A percentile compares a stretch with the other conserved stretches of the same genome.
Evolutionary conservation across 192 early-diverging fungal genomes (phyloP).

Genomic region (Backusella psychrophila): DNA sequence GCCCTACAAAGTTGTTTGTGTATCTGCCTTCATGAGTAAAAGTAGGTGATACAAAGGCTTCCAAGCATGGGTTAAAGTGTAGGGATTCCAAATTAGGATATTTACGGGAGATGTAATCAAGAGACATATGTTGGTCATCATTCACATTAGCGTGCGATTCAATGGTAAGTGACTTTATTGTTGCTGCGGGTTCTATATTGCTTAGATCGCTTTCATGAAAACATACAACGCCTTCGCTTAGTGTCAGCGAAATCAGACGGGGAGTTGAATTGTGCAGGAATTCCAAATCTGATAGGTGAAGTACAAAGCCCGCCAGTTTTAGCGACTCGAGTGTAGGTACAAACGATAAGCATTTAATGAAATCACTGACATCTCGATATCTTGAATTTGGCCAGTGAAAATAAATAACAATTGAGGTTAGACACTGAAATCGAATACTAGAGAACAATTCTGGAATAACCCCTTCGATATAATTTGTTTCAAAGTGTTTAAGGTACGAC

Average conservation of each 20-base stretch:
- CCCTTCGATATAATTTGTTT: neutral
- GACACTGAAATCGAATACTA: neutral
- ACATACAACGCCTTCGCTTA: neutral
- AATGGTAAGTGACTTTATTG: neutral
- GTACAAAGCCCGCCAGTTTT: neutral
- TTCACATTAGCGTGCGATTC: neutral
- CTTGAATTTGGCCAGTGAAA: constrained; percentile 3
- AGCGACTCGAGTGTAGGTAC: neutral
- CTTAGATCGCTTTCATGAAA: neutral
- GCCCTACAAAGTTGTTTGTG: neutral
- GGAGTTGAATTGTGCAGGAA: neutral
- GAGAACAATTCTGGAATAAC: neutral
- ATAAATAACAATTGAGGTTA: neutral
- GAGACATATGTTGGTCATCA: neutral
- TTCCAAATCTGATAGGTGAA: neutral
- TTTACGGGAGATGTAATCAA: neutral
- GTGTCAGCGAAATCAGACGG: neutral
- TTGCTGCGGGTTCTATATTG: neutral
- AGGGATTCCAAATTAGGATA: neutral
- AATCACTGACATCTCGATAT: neutral
- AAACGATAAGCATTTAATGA: neutral
- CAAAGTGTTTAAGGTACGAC: neutral
- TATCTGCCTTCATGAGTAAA: neutral
- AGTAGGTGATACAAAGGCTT: neutral
- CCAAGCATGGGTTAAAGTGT: neutral